Evolutionary conservation across 176 grass and related monocot species (phyloP).

Genomic region (Zizania latifolia): DNA sequence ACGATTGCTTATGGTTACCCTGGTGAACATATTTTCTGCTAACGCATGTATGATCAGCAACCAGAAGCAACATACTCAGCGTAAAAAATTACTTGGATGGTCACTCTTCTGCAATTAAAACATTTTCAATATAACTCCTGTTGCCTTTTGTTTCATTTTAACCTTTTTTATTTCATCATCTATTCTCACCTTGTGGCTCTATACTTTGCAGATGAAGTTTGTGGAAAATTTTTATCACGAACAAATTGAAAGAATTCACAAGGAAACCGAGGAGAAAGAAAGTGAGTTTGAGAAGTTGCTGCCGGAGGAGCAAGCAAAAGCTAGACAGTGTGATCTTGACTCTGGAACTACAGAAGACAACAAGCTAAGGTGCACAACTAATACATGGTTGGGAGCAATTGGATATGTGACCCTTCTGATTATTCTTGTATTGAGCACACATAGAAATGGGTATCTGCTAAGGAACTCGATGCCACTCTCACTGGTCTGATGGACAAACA

Average conservation of each 20-base stretch:
- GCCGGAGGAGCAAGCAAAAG: slow-evolving; percentile 58
- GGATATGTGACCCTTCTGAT: background rate
- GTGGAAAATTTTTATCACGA: slow-evolving; percentile 57
- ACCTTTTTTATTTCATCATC: slow-evolving; percentile 4
- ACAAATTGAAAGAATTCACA: slow-evolving; percentile 58
- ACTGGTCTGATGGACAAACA: slow-evolving; percentile 67
- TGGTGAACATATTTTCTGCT: background rate
- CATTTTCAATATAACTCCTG: background rate
- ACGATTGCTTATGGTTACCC: background rate
- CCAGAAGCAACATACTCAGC: background rate
- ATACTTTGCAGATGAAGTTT: slow-evolving; percentile 58
- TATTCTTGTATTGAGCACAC: background rate
- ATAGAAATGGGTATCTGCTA: background rate
- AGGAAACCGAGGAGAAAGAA: slow-evolving; percentile 60
- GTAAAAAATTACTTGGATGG: background rate
- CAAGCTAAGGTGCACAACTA: slow-evolving; percentile 40
- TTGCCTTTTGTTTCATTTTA: background rate
- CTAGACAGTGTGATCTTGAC: slow-evolving; percentile 46
- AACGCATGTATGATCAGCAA: background rate
- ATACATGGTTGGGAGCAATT: background rate
- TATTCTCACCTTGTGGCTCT: slow-evolving; percentile 9
- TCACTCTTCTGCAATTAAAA: background rate
- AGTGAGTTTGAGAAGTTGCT: slow-evolving; percentile 42
- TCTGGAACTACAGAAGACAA: slow-evolving; percentile 45
- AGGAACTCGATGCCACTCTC: slow-evolving; percentile 40